Evolutionary conservation across 352 stramenopile genomes (phyloP).

Genomic region (Saprolegnia diclina): DNA sequence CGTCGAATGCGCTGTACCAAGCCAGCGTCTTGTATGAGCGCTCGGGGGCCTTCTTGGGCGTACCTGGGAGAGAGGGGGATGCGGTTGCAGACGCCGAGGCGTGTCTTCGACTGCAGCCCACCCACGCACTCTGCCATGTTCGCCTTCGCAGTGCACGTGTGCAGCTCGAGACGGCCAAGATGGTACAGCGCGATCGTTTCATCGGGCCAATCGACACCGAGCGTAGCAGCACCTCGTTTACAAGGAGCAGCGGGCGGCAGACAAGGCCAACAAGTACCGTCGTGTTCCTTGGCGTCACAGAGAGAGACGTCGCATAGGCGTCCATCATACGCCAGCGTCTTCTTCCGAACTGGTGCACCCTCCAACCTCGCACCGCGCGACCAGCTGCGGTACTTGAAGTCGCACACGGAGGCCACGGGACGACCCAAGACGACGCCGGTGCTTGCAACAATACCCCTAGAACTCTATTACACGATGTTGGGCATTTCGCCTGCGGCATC

Average conservation of each 20-base stretch:
- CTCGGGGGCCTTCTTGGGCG: conserved; percentile 2
- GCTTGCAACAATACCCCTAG: background rate
- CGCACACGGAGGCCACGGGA: background rate
- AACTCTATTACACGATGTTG: conserved; percentile 16
- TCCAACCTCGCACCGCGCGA: conserved; percentile 11
- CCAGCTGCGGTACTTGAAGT: background rate
- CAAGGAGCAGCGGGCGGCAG: conserved; percentile 16
- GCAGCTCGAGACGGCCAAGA: conserved; percentile 4
- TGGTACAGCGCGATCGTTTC: conserved; percentile 5
- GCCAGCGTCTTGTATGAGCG: conserved; percentile 21
- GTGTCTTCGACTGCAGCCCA: conserved; percentile 5
- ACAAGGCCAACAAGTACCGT: conserved; percentile 14
- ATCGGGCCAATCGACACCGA: background rate
- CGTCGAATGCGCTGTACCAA: background rate
- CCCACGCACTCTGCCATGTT: background rate
- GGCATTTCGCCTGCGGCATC: background rate
- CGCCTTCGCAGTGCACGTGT: background rate
- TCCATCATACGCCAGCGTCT: conserved; percentile 3
- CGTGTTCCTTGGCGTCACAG: too few species aligned
- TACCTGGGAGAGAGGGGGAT: conserved; percentile 1
- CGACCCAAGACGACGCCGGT: background rate
- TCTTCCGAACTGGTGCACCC: background rate
- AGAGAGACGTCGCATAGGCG: background rate
- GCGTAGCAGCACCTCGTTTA: conserved; percentile 18
- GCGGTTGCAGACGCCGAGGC: conserved; percentile 1